Evolutionary conservation across 352 stramenopile species (phyloP).

Genomic region (Stramenopiles sp.): DNA sequence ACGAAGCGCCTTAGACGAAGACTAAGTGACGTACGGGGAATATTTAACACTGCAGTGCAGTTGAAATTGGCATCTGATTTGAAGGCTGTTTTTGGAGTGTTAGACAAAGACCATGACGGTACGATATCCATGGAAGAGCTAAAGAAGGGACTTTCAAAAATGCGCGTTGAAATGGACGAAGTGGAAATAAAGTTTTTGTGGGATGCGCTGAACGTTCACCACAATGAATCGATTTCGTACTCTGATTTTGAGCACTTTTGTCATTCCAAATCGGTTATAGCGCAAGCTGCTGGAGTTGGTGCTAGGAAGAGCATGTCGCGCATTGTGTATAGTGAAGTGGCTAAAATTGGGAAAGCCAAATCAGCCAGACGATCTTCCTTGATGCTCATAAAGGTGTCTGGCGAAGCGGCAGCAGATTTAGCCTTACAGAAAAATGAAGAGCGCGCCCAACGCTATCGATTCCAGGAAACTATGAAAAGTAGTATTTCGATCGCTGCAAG

Average conservation of each 20-base stretch:
- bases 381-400: too few relatives aligned
- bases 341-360: too few relatives aligned
- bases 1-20: neutral
- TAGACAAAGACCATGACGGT: neutral
- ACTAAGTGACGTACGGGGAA: neutral
- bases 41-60: neutral
- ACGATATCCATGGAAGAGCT: neutral
- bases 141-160: neutral
- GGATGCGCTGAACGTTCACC: neutral
- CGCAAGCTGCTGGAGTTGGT: neutral
- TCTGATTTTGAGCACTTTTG: constrained; percentile 13
- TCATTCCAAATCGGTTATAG: neutral
- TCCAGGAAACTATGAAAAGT: too few relatives aligned
- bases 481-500: too few relatives aligned
- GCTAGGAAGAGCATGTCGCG: too few relatives aligned
- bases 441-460: too few relatives aligned
- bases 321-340: too few relatives aligned
- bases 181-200: neutral
- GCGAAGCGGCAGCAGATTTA: too few relatives aligned
- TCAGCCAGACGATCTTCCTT: too few relatives aligned
- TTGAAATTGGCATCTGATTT: constrained; percentile 5
- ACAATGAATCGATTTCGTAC: neutral
- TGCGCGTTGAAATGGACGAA: neutral
- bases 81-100: neutral
- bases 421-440: too few relatives aligned